Evolutionary conservation across 768 basidiomycete species (phyloP), one percentile per base, ranked within the genome.

Genomic region (Agaricus blazei): DNA sequence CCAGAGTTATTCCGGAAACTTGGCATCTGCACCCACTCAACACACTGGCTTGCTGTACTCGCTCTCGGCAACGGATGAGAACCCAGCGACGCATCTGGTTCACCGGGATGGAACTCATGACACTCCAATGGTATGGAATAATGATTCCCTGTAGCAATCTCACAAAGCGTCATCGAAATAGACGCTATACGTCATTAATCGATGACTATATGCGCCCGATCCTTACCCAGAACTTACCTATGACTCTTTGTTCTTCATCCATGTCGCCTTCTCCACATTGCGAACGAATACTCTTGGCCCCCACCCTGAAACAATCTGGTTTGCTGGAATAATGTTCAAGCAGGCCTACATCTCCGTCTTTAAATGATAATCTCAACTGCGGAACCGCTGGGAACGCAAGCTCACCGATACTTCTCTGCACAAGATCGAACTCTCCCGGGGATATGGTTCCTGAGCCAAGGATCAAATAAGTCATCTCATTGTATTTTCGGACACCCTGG

Each of bases 101-200:
- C 31, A 52, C 56, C 11, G 64, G 56, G 31, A 34, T 65, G 61
- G 63, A 78, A 78, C 0, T 69, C 57, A 6, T 60, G 63, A 57
- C 88, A 90, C 70, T 90, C 88, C 61, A 88, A 69, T 3, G 88
- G 88, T 15, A 80, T 68, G 1, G 85, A 75, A 65, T 86, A 77
- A 60, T 85, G 82, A 51, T 78, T 78, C 19, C 87, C 88, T 1
- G 87, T 90, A 19, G 82, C 80, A n/a, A 90, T 70, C 68, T 90
- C 88, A 65, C 88, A 90, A 40, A 90, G 71, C 2, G 88, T 90
- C 83, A 90, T 84, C 4, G 80, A 77, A 47, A 90, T 87, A 1
- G 88, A 85, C 62, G 81, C 88, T 90, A 48, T 26, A 37, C 19
- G 31, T 52, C 51, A 40, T 52, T n/a, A 56, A 29, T 27, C 41